Percentiles rank a stretch among this genome's conserved stretches.
Conservation (phyloP, 2,329 filamentous ascomycete genomes). For the Ceratocystis diversiconidia region DNA sequence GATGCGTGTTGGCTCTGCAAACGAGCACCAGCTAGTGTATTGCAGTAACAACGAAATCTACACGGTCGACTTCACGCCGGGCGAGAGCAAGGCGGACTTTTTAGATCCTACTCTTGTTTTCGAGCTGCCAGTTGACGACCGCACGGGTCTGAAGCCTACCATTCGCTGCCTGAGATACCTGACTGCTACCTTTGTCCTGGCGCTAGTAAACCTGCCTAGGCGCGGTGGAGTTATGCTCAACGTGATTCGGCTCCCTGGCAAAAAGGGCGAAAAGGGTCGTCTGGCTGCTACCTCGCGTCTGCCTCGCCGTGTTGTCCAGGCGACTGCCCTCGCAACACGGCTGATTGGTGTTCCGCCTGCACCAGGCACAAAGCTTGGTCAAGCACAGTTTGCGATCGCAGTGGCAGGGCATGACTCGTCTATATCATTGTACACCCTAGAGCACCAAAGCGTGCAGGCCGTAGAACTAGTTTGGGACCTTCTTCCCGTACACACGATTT, state of each 20-base stretch:
- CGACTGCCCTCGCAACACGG: slow-evolving; percentile 63
- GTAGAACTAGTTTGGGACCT: slow-evolving; percentile 40
- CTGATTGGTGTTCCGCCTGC: slow-evolving; percentile 39
- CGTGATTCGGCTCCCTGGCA: slow-evolving; percentile 38
- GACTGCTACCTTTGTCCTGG: slow-evolving; percentile 42
- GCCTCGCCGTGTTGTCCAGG: slow-evolving; percentile 40
- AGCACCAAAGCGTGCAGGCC: slow-evolving; percentile 40
- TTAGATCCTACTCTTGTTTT: slow-evolving; percentile 37
- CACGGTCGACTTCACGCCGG: slow-evolving; percentile 43
- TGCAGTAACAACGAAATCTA: slow-evolving; percentile 65
- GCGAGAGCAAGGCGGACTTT: slow-evolving; percentile 27
- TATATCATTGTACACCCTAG: slow-evolving; percentile 62
- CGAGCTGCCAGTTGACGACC: slow-evolving; percentile 37
- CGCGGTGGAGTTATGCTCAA: slow-evolving; percentile 43
- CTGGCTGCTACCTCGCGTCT: slow-evolving; percentile 8
- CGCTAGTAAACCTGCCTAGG: slow-evolving; percentile 44
- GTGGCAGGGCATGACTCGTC: slow-evolving; percentile 68
- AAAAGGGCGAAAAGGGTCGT: slow-evolving; percentile 18
- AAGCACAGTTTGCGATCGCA: slow-evolving; percentile 66
- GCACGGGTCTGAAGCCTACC: slow-evolving; percentile 31
- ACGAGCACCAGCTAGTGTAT: slow-evolving; percentile 60
- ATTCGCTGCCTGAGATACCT: slow-evolving; percentile 48
- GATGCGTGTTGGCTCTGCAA: slow-evolving; percentile 41
- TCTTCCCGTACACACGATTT: slow-evolving; percentile 38
- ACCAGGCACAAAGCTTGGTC: slow-evolving; percentile 32